Conservation (phyloP, 345 rosid genomes). For the Excoecaria cochinchinensis region DNA sequence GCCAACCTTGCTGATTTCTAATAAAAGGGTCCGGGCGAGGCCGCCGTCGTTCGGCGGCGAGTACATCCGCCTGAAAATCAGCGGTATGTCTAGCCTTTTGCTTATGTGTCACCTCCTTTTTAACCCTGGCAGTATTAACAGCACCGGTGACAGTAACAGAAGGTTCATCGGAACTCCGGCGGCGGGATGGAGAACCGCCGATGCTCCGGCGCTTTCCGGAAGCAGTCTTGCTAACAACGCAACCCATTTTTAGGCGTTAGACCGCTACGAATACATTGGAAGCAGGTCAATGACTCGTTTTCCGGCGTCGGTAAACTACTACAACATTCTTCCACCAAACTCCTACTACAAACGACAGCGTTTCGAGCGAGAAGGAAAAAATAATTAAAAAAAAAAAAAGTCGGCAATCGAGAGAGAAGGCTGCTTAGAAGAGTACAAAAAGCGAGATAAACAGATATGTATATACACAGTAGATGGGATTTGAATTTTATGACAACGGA, state of each 20-base stretch:
- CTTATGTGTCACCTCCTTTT: conserved; percentile 27
- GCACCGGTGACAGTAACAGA: conserved; percentile 34
- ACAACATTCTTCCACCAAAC: not conserved
- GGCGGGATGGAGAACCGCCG: conserved; percentile 25
- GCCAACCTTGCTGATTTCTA: conserved; percentile 61
- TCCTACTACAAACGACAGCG: conserved; percentile 9
- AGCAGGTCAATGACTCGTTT: not conserved
- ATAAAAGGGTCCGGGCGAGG: conserved; percentile 21
- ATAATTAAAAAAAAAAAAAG: not conserved
- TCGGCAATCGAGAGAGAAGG: not conserved
- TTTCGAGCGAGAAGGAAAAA: not conserved
- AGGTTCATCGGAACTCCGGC: conserved; percentile 35
- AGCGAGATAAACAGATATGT: not conserved
- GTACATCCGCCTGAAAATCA: conserved; percentile 35
- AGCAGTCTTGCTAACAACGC: conserved; percentile 48
- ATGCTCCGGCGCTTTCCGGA: conserved; percentile 22
- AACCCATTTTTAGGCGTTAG: conserved; percentile 47
- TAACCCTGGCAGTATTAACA: conserved; percentile 24
- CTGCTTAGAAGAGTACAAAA: not conserved
- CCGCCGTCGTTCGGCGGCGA: conserved; percentile 38
- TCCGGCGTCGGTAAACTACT: conserved; percentile 11
- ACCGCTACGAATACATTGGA: conserved; percentile 21
- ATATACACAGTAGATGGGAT: not conserved
- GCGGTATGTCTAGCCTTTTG: conserved; percentile 36
- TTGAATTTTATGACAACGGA: not conserved